Conservation (phyloP, 495 filamentous ascomycete species). For the Xylaria telfairii region DNA sequence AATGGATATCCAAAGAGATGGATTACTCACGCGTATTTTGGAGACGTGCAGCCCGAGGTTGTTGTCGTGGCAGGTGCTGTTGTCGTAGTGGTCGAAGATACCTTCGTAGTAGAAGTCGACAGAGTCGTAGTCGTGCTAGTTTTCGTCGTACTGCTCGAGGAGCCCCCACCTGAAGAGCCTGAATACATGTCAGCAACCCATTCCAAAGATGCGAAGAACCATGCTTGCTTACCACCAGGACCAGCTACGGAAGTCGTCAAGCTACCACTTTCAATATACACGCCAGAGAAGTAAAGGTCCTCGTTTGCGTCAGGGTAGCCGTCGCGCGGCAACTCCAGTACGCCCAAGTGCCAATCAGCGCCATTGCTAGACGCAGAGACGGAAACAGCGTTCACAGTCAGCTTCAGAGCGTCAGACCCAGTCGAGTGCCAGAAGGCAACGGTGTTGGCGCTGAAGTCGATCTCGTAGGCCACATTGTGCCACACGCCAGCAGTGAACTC, state of each 20-base stretch:
- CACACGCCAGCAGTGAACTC: conserved; percentile 54
- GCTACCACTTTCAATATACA: conserved; percentile 64
- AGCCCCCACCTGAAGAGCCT: conserved; percentile 22
- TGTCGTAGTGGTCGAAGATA: conserved; percentile 21
- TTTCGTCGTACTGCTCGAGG: conserved; percentile 25
- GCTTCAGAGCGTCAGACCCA: conserved; percentile 53
- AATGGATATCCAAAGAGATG: neutral
- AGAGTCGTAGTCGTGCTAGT: conserved; percentile 11
- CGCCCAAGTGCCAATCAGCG: conserved; percentile 69
- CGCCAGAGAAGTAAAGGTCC: conserved; percentile 68
- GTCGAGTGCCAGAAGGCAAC: conserved; percentile 66
- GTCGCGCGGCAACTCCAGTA: conserved; percentile 60
- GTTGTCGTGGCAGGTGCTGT: conserved; percentile 21
- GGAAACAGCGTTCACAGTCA: conserved; percentile 54
- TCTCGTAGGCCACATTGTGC: conserved; percentile 68
- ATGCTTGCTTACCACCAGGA: conserved; percentile 33
- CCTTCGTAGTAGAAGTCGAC: conserved; percentile 21
- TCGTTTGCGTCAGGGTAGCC: conserved; percentile 51
- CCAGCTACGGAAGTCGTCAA: conserved; percentile 57
- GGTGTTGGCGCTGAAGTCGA: conserved; percentile 59
- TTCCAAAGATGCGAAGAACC: neutral
- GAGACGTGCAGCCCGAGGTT: conserved; percentile 19
- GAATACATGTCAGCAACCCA: neutral
- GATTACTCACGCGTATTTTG: conserved; percentile 24
- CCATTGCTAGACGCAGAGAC: conserved; percentile 62